Evolutionary conservation across 1,284 basidiomycete genomes (phyloP).

Genomic region (Cutaneotrichosporon spelunceum): DNA sequence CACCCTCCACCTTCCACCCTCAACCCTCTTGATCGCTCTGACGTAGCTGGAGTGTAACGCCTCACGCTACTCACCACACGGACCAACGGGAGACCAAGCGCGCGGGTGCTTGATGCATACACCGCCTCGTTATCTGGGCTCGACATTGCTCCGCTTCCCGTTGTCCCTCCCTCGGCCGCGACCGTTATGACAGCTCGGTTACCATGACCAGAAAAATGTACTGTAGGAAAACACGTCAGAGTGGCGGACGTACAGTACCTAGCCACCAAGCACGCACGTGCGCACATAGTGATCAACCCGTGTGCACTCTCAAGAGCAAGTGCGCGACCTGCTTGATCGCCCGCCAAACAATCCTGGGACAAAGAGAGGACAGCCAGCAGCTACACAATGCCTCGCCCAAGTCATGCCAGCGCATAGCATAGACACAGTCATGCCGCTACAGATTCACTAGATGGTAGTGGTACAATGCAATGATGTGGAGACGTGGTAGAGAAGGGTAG

Average conservation of each 20-base stretch:
- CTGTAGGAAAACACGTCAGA: background rate
- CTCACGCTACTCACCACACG: background rate
- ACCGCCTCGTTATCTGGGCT: background rate
- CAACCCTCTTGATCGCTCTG: background rate
- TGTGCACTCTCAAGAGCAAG: background rate
- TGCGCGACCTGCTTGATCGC: background rate
- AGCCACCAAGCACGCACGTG: background rate
- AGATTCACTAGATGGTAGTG: conserved; percentile 9
- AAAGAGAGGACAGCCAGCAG: background rate
- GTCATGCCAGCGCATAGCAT: conserved; percentile 5
- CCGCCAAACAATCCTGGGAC: background rate
- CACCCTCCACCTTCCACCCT: background rate
- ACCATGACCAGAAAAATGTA: background rate
- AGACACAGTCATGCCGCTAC: conserved; percentile 10
- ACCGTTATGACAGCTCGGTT: background rate
- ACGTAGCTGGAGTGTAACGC: background rate
- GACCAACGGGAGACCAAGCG: background rate
- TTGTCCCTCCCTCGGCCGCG: background rate
- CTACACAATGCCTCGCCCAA: background rate
- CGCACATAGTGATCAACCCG: background rate
- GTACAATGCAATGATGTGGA: conserved; percentile 8
- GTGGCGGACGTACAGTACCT: background rate
- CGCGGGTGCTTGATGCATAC: background rate
- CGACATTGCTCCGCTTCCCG: background rate
- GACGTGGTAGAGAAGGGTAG: background rate